A percentile compares a stretch with the other conserved stretches of the same genome.
These are phyloP conservation scores for Aspergillus egyptiacus DNA, from an alignment of 495 filamentous ascomycete genomes.

Conservation along the genomic window DNA sequence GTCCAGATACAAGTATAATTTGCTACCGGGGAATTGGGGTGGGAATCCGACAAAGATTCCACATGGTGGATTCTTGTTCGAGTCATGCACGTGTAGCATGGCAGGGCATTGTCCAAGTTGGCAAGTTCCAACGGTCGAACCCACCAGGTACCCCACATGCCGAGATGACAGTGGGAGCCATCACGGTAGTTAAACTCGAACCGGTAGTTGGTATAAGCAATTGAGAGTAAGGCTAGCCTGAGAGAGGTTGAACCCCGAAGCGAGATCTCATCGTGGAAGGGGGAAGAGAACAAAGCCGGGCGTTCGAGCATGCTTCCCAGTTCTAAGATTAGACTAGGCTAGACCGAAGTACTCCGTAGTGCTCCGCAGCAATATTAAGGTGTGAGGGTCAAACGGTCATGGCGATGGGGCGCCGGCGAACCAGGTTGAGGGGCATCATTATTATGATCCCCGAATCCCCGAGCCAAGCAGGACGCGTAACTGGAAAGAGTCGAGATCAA, in stretches of 20 bases:
- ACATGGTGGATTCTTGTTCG: background rate
- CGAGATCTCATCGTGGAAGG: background rate
- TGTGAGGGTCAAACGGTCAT: background rate
- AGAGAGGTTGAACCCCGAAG: background rate
- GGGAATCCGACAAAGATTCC: background rate
- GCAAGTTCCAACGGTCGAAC: background rate
- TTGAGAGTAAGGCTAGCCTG: background rate
- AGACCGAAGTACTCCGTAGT: background rate
- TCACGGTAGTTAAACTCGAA: background rate
- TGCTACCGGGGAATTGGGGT: background rate
- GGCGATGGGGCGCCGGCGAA: background rate
- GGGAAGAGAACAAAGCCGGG: background rate
- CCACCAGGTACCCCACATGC: background rate
- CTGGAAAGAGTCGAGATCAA: constrained; percentile 22
- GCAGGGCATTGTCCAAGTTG: background rate
- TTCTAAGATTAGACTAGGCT: background rate
- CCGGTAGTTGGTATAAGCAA: background rate
- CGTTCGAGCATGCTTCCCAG: background rate
- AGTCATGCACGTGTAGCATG: background rate
- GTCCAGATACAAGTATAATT: background rate
- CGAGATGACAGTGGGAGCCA: background rate
- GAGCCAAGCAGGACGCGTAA: constrained; percentile 27
- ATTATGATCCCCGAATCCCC: background rate
- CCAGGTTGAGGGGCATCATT: background rate
- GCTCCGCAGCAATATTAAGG: background rate